Conservation (phyloP, 768 basidiomycete species). For the Suillus tomentosus region DNA sequence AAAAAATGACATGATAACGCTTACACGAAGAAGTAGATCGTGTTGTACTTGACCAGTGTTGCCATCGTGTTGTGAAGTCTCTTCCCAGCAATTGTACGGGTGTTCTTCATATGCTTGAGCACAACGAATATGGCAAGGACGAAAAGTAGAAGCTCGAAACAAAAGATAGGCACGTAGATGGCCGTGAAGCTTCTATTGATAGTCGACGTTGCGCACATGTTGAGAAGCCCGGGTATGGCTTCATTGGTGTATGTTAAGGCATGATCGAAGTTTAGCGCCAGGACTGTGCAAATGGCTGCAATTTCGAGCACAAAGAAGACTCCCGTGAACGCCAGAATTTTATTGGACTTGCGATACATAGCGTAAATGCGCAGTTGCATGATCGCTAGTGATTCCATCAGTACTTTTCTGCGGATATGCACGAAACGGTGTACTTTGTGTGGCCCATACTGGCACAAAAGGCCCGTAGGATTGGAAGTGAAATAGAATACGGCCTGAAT, state of each 20-base stretch:
- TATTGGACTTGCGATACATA: conserved; percentile 15
- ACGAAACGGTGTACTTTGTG: conserved; percentile 7
- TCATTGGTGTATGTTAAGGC: conserved; percentile 12
- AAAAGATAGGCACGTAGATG: conserved; percentile 13
- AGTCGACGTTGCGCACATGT: conserved; percentile 12
- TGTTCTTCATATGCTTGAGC: conserved; percentile 13
- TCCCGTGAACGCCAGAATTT: conserved; percentile 6
- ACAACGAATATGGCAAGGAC: conserved; percentile 10
- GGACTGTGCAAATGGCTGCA: conserved; percentile 9
- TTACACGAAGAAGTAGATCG: conserved; percentile 16
- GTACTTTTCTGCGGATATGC: neutral
- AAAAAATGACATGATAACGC: neutral
- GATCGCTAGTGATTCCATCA: conserved; percentile 5
- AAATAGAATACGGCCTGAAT: conserved; percentile 13
- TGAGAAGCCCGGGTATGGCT: conserved; percentile 11
- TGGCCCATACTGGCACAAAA: conserved; percentile 12
- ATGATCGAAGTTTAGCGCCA: conserved; percentile 10
- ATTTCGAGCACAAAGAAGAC: conserved; percentile 10
- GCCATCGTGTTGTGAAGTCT: conserved; percentile 11
- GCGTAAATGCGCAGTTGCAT: conserved; percentile 17
- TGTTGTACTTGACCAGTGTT: conserved; percentile 10
- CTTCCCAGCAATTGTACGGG: conserved; percentile 2
- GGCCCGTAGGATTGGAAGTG: conserved; percentile 15
- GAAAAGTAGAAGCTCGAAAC: conserved; percentile 14
- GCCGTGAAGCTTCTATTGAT: conserved; percentile 9